Evolutionary conservation across 2,329 filamentous ascomycete species (phyloP).

Genomic region (Escovopsis sp.): DNA sequence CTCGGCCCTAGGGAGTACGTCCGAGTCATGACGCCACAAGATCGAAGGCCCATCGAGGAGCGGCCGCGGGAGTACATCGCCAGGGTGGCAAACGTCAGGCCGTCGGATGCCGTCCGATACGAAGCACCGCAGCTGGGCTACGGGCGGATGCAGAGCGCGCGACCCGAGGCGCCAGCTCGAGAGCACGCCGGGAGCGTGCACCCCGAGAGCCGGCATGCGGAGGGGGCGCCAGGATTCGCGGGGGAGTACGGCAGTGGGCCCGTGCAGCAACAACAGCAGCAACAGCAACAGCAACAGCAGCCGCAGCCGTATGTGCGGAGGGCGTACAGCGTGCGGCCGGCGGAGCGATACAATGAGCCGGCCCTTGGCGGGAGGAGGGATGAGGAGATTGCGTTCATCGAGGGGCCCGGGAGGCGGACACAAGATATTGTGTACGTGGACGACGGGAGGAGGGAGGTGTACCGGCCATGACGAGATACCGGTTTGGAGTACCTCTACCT

Average conservation of each 20-base stretch:
- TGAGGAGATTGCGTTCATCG: slow-evolving; percentile 30
- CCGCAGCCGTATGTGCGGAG: slow-evolving; percentile 11
- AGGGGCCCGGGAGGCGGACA: slow-evolving; percentile 25
- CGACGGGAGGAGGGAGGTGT: slow-evolving; percentile 21
- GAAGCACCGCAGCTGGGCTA: slow-evolving; percentile 25
- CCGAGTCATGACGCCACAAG: slow-evolving; percentile 28
- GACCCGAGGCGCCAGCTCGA: slow-evolving; percentile 19
- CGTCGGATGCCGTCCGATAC: slow-evolving; percentile 30
- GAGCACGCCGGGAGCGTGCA: slow-evolving; percentile 16
- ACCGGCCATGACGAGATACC: slow-evolving; percentile 13
- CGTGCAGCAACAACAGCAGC: slow-evolving; percentile 5
- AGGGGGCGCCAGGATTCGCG: slow-evolving; percentile 18
- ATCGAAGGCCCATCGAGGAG: slow-evolving; percentile 30
- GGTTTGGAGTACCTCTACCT: too few species aligned
- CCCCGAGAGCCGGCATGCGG: slow-evolving; percentile 14
- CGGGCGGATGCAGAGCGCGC: slow-evolving; percentile 28
- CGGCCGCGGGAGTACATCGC: slow-evolving; percentile 37
- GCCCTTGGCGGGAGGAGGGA: slow-evolving; percentile 12
- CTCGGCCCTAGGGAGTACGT: slow-evolving; percentile 31
- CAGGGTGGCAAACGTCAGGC: slow-evolving; percentile 44
- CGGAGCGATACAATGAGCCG: slow-evolving; percentile 29
- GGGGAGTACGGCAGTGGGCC: slow-evolving; percentile 16
- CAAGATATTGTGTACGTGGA: slow-evolving; percentile 33
- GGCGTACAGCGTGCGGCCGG: slow-evolving; percentile 27
- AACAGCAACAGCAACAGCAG: too few species aligned